A percentile compares a stretch with the other conserved stretches of the same genome.
These are phyloP conservation scores for Takashimella tepidaria DNA, from an alignment of 1,284 basidiomycete species.

Conservation along the genomic window DNA sequence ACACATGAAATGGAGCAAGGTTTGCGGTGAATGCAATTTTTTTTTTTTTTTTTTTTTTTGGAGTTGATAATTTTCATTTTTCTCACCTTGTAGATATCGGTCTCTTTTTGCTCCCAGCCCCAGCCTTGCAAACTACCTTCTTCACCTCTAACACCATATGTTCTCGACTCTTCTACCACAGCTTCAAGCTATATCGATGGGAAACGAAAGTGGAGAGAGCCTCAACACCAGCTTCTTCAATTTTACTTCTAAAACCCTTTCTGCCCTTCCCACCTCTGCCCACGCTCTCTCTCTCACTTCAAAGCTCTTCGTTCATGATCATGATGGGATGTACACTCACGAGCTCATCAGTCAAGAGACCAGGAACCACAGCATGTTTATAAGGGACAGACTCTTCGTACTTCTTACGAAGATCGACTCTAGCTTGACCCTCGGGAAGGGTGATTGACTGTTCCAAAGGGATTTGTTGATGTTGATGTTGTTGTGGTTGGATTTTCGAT, in stretches of 20 bases:
- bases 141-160: slow-evolving; percentile 44
- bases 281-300: slow-evolving; percentile 11
- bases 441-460: too few species aligned
- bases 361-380: slow-evolving; percentile 75
- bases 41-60: too few species aligned
- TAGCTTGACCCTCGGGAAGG: slow-evolving; percentile 18
- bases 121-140: slow-evolving; percentile 46
- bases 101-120: slow-evolving; percentile 93
- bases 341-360: slow-evolving; percentile 78
- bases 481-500: too few species aligned
- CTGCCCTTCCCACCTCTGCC: too few species aligned
- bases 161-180: slow-evolving; percentile 56
- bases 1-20: too few species aligned
- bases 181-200: slow-evolving; percentile 60
- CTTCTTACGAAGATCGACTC: slow-evolving; percentile 32
- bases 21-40: too few species aligned
- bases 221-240: too few species aligned
- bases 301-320: slow-evolving; percentile 1
- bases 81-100: slow-evolving; percentile 93
- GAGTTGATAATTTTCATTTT: not conserved
- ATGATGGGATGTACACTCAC: slow-evolving; percentile 47
- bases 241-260: too few species aligned
- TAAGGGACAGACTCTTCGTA: slow-evolving; percentile 68
- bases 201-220: too few species aligned
- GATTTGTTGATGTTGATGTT: slow-evolving; percentile 11